These are phyloP conservation scores for Litsea cubeba DNA, from an alignment of 164 flowering plant genomes.

Conservation along the genomic window DNA sequence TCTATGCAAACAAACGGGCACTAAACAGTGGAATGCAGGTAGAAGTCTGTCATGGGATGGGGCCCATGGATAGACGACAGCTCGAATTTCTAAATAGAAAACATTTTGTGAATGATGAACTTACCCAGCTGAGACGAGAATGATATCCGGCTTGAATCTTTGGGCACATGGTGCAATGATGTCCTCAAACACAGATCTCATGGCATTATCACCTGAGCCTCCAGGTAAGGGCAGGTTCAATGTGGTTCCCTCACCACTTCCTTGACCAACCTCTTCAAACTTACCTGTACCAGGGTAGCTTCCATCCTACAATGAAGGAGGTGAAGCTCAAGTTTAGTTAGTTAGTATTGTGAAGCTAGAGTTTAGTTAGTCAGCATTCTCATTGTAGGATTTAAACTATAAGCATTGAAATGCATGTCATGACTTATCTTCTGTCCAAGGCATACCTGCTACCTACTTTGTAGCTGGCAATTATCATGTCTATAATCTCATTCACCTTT, in stretches of 20 bases:
- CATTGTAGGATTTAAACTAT: too few relatives aligned
- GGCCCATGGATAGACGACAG: not conserved
- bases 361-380: too few relatives aligned
- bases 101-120: not conserved
- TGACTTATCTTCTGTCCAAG: too few relatives aligned
- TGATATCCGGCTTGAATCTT: conserved; percentile 89
- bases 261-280: conserved; percentile 63
- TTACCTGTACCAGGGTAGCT: conserved; percentile 99
- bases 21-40: not conserved
- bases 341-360: not conserved
- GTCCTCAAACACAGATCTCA: conserved; percentile 81
- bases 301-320: conserved; percentile 55
- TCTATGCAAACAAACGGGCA: not conserved
- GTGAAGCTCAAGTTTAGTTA: not conserved
- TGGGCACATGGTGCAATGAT: conserved; percentile 86
- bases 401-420: too few relatives aligned
- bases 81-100: not conserved
- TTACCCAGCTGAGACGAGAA: conserved; percentile 97
- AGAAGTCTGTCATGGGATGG: not conserved
- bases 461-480: too few relatives aligned
- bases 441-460: too few relatives aligned
- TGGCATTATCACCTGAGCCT: conserved; percentile 88
- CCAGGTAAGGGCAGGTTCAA: conserved; percentile 91
- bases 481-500: too few relatives aligned
- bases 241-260: conserved; percentile 85